Percentiles rank a stretch among this genome's conserved stretches.
These are phyloP conservation scores for Erysimum cheiri DNA, from an alignment of 441 rosid genomes.

Conservation along the genomic window DNA sequence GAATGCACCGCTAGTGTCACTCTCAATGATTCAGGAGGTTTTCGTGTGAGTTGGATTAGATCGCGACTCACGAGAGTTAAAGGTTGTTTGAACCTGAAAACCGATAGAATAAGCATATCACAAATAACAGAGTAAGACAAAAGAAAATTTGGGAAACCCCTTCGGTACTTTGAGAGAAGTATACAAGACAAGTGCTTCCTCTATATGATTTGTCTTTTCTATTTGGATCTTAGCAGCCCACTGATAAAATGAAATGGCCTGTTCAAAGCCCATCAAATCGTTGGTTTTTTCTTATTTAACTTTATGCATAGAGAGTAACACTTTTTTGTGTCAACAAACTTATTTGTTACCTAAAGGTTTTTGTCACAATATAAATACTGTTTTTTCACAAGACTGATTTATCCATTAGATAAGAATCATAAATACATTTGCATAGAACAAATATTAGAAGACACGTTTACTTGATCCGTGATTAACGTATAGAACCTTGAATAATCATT, in stretches of 20 bases:
- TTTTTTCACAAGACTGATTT: neutral
- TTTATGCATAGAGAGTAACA: neutral
- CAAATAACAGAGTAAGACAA: no score
- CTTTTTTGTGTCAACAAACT: neutral
- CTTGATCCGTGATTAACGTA: conserved; percentile 4
- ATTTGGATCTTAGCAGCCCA: neutral
- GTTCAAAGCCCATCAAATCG: neutral
- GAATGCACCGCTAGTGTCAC: neutral
- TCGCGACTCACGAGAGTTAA: neutral
- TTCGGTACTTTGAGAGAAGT: no score
- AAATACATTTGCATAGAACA: neutral
- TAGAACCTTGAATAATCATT: neutral
- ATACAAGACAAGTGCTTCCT: neutral
- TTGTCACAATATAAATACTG: neutral
- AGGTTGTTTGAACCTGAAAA: neutral
- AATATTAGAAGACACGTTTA: neutral
- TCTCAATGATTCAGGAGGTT: neutral
- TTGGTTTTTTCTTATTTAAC: neutral
- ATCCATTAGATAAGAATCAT: neutral
- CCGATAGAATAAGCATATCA: no score
- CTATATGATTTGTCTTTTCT: neutral
- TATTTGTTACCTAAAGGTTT: neutral
- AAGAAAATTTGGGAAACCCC: neutral
- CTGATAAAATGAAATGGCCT: neutral
- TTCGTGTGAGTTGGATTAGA: neutral